Evolutionary conservation across 2,329 filamentous ascomycete genomes (phyloP).

Genomic region (Madurella fahalii): DNA sequence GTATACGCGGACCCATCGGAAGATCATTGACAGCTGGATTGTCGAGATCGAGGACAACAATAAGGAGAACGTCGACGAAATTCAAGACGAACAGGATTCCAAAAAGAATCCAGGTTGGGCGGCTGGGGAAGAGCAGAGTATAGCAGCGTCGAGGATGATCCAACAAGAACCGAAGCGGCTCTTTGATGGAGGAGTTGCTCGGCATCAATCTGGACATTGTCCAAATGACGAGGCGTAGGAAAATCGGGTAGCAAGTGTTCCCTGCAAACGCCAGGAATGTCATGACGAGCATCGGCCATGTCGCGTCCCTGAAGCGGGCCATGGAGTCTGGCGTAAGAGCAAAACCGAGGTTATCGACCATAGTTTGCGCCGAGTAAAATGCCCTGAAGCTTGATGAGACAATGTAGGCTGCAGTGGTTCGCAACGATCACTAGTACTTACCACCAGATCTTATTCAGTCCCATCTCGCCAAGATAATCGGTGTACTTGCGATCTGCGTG

Average conservation of each 20-base stretch:
- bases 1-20: conserved; percentile 42
- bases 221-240: conserved; percentile 58
- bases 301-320: no score
- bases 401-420: no score
- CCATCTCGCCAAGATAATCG: conserved; percentile 37
- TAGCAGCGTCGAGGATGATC: conserved; percentile 61
- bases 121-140: conserved; percentile 57
- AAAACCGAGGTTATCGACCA: no score
- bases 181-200: conserved; percentile 35
- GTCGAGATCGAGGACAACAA: conserved; percentile 47
- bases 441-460: conserved; percentile 42
- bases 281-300: no score
- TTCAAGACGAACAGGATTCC: conserved; percentile 49
- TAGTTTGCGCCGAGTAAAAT: no score
- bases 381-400: no score
- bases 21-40: conserved; percentile 47
- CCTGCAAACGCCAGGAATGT: no score
- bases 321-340: no score
- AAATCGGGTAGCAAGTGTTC: conserved; percentile 54
- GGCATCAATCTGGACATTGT: conserved; percentile 43
- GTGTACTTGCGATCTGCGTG: conserved; percentile 38
- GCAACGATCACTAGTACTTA: neutral
- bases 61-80: conserved; percentile 51
- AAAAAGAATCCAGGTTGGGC: conserved; percentile 56
- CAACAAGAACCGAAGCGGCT: conserved; percentile 53